These are phyloP conservation scores for Pseudopyricularia cyperi DNA, from an alignment of 2,329 filamentous ascomycete genomes.

Conservation along the genomic window DNA sequence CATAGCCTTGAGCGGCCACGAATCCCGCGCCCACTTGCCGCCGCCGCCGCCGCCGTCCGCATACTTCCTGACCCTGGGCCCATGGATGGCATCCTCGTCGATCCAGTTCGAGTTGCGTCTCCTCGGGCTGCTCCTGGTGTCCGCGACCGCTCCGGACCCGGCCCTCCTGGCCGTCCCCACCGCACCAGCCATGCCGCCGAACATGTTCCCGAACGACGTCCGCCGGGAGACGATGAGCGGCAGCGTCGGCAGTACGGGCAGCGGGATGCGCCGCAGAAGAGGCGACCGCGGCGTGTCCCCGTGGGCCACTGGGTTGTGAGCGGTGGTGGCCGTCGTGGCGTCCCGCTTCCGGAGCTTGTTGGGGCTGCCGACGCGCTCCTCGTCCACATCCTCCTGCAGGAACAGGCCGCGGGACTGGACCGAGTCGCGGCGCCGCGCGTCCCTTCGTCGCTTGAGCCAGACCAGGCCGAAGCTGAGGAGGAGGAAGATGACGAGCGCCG, in stretches of 20 bases:
- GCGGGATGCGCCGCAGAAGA: conserved; percentile 2
- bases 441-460: conserved; percentile 20
- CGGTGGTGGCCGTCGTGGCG: no score
- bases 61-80: conserved; percentile 24
- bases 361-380: background rate
- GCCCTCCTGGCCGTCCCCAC: background rate
- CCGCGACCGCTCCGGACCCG: conserved; percentile 6
- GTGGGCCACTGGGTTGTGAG: no score
- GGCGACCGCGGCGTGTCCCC: background rate
- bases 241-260: conserved; percentile 9
- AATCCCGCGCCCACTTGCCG: conserved; percentile 11
- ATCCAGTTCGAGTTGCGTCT: conserved; percentile 27
- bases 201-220: background rate
- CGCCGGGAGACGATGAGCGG: conserved; percentile 11
- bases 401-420: background rate
- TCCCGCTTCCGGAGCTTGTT: conserved; percentile 13
- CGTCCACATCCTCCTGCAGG: background rate
- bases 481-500: conserved; percentile 30
- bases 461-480: conserved; percentile 28
- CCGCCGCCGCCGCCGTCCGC: conserved; percentile 11
- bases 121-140: background rate
- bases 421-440: conserved; percentile 5
- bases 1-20: conserved; percentile 14
- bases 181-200: background rate
- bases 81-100: conserved; percentile 37